Evolutionary conservation across 768 basidiomycete species (phyloP).

Genomic region (Boletus subparvulus): DNA sequence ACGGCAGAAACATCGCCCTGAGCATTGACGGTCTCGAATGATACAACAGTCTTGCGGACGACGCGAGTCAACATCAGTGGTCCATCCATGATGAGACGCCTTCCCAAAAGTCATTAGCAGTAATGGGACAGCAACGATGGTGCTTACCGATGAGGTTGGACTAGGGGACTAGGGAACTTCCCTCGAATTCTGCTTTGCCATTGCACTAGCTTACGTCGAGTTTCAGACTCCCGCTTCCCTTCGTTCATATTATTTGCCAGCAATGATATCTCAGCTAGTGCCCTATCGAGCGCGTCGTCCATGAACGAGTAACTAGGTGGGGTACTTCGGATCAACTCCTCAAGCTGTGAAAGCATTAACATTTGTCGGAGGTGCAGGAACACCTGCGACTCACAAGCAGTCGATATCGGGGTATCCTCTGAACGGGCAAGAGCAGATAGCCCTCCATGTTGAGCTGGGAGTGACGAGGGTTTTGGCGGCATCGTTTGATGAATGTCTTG

Average conservation of each 20-base stretch:
- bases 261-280: constrained; percentile 81
- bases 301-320: constrained; percentile 74
- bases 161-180: constrained; percentile 93
- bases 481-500: constrained; percentile 85
- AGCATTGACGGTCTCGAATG: constrained; percentile 77
- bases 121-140: background rate
- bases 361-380: background rate
- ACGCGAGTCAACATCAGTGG: constrained; percentile 82
- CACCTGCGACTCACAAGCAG: constrained; percentile 64
- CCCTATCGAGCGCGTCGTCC: constrained; percentile 83
- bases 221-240: constrained; percentile 94
- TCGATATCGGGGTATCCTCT: constrained; percentile 96
- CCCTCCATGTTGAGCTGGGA: constrained; percentile 93
- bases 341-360: constrained; percentile 46
- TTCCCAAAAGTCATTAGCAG: constrained; percentile 30
- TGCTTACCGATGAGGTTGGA: constrained; percentile 90
- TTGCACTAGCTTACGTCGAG: constrained; percentile 83
- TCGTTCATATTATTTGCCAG: constrained; percentile 97
- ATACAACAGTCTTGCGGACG: constrained; percentile 78
- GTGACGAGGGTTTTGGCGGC: constrained; percentile 84
- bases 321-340: constrained; percentile 81
- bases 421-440: constrained; percentile 91
- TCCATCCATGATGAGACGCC: constrained; percentile 93
- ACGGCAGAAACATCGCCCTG: constrained; percentile 78
- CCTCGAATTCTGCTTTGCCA: constrained; percentile 90